These are phyloP conservation scores for Podaxis sp. DNA, from an alignment of 768 basidiomycete species.

Conservation along the genomic window DNA sequence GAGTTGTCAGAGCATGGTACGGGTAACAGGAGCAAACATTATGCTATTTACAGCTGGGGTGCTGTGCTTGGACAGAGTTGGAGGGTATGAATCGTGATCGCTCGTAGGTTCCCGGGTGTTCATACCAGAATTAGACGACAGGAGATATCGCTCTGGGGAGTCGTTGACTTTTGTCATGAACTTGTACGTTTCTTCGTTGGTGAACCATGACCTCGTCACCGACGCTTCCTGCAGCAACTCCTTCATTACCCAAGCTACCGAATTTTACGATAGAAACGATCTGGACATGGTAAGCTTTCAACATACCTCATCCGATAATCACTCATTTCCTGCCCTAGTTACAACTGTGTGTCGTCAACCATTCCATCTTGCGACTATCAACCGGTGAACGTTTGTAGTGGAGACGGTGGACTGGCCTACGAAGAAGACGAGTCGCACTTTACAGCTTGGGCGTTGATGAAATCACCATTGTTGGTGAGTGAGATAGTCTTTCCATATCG, in stretches of 20 bases:
- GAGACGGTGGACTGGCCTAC: constrained; percentile 56
- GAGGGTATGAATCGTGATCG: constrained; percentile 39
- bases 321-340: constrained; percentile 30
- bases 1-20: constrained; percentile 32
- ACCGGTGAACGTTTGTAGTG: constrained; percentile 28
- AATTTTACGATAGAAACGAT: constrained; percentile 68
- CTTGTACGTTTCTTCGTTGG: constrained; percentile 32
- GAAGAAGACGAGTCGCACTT: constrained; percentile 72
- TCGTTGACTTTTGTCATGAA: constrained; percentile 52
- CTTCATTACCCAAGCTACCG: constrained; percentile 55
- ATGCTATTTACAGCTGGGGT: constrained; percentile 40
- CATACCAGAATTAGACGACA: constrained; percentile 36
- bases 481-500: constrained; percentile 1
- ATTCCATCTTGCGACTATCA: not conserved
- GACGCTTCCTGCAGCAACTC: constrained; percentile 44
- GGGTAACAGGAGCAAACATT: not conserved
- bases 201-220: not conserved
- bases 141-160: constrained; percentile 46
- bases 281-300: constrained; percentile 51
- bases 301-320: constrained; percentile 4
- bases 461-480: constrained; percentile 58
- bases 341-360: constrained; percentile 42
- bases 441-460: constrained; percentile 69
- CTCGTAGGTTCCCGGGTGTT: not conserved
- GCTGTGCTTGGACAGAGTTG: constrained; percentile 60